Conservation (phyloP, 768 basidiomycete species). For the Pleurotus salmoneostramineus region DNA sequence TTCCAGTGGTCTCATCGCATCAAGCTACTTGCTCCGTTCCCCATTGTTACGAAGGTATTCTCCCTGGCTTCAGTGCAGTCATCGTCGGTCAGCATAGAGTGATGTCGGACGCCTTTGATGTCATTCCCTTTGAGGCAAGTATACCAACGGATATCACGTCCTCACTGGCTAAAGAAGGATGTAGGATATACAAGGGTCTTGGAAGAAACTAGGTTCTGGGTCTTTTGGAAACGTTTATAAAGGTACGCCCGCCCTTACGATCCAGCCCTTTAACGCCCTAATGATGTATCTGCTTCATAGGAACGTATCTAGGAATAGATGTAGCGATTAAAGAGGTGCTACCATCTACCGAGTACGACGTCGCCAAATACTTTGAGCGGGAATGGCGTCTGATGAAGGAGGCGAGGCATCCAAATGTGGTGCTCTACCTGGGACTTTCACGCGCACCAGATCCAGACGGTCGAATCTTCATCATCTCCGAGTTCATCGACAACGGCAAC, state of each 20-base stretch:
- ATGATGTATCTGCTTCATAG: slow-evolving; percentile 29
- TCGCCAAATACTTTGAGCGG: slow-evolving; percentile 96
- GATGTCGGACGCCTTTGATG: slow-evolving; percentile 73
- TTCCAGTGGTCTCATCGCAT: neutral
- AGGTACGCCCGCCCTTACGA: slow-evolving; percentile 34
- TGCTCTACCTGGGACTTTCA: slow-evolving; percentile 88
- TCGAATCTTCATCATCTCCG: slow-evolving; percentile 93
- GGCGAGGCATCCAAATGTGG: slow-evolving; percentile 89
- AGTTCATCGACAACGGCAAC: slow-evolving; percentile 92
- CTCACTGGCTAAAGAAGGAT: slow-evolving; percentile 1
- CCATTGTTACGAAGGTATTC: neutral
- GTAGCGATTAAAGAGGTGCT: slow-evolving; percentile 97
- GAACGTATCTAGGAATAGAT: slow-evolving; percentile 90
- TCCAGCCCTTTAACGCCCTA: neutral
- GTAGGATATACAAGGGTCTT: slow-evolving; percentile 83
- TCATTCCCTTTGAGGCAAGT: slow-evolving; percentile 80
- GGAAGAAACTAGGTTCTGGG: slow-evolving; percentile 89
- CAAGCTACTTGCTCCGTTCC: neutral
- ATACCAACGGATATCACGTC: neutral
- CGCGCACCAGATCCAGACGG: slow-evolving; percentile 72
- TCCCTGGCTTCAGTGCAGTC: neutral
- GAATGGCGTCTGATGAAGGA: slow-evolving; percentile 99
- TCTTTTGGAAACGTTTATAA: slow-evolving; percentile 94
- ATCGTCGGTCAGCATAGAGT: slow-evolving; percentile 6
- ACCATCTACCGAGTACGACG: slow-evolving; percentile 88